phyloP scores from a whole-genome alignment of 139 green algal genomes.

The Chlorella sp. region DNA sequence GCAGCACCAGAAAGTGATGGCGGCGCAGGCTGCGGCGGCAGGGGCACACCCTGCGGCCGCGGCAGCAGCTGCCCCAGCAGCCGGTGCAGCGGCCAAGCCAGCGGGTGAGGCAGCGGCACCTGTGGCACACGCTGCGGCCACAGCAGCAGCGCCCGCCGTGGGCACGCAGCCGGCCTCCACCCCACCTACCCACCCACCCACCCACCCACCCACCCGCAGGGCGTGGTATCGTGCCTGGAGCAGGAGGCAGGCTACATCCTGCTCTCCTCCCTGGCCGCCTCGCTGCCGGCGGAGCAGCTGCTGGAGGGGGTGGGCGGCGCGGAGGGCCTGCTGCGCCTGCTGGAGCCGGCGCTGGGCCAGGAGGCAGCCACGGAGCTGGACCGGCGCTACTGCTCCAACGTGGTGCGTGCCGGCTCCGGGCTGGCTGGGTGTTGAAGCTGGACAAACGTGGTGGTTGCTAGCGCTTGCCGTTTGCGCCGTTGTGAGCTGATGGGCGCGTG shows the following conservation, averaged over 20 bases:
- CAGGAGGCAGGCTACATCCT: conserved; percentile 78
- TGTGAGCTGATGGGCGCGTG: no score
- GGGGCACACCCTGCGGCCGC: neutral
- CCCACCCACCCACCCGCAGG: neutral
- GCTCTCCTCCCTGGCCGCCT: conserved; percentile 63
- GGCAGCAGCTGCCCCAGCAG: neutral
- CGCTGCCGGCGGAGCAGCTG: conserved; percentile 24
- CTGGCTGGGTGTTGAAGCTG: neutral
- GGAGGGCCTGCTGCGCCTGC: conserved; percentile 57
- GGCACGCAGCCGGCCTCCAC: neutral
- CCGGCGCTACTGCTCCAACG: conserved; percentile 13
- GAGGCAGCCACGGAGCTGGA: conserved; percentile 54
- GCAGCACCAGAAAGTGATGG: conserved; percentile 1
- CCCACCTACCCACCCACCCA: no score
- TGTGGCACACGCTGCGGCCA: neutral
- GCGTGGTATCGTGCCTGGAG: conserved; percentile 42
- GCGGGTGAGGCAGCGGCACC: no score
- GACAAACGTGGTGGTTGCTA: no score
- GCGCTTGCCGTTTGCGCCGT: no score
- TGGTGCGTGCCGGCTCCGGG: neutral
- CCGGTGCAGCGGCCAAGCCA: neutral
- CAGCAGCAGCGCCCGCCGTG: neutral
- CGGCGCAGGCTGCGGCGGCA: neutral
- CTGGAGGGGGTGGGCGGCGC: conserved; percentile 4
- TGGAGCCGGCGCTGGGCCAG: conserved; percentile 56